These are phyloP conservation scores for Vigna unguiculata DNA, from an alignment of 306 rosid species.

Conservation along the genomic window DNA sequence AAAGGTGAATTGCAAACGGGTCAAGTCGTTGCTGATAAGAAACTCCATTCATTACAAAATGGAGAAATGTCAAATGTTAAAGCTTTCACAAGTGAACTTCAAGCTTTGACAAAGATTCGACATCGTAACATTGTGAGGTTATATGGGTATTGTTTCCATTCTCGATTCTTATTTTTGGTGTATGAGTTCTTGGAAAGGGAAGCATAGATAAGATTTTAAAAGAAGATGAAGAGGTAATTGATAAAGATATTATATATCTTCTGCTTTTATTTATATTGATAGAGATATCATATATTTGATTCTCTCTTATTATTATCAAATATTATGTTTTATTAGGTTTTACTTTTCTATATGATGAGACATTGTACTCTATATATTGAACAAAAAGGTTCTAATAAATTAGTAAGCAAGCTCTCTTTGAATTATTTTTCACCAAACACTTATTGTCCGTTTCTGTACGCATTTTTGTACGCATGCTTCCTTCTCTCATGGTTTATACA, in stretches of 20 bases:
- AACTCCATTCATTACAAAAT: constrained; percentile 22
- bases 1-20: constrained; percentile 17
- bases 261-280: too few species aligned
- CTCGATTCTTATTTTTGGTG: background rate
- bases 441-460: too few species aligned
- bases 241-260: constrained; percentile 33
- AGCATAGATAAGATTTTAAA: constrained; percentile 23
- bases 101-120: constrained; percentile 31
- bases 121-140: constrained; percentile 40
- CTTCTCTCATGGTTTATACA: too few species aligned
- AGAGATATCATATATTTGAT: too few species aligned
- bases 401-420: too few species aligned
- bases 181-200: constrained; percentile 35
- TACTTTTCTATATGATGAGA: constrained; percentile 24
- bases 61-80: background rate
- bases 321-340: too few species aligned
- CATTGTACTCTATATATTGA: constrained; percentile 43
- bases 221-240: background rate
- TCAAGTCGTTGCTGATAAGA: constrained; percentile 43
- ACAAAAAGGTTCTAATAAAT: constrained; percentile 27
- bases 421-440: too few species aligned
- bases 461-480: too few species aligned
- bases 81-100: constrained; percentile 29
- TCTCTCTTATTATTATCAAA: too few species aligned
- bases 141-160: constrained; percentile 15